Base-by-base conservation (phyloP, 2,329 filamentous ascomycete species). In the Nothophoma quercina region DNA sequence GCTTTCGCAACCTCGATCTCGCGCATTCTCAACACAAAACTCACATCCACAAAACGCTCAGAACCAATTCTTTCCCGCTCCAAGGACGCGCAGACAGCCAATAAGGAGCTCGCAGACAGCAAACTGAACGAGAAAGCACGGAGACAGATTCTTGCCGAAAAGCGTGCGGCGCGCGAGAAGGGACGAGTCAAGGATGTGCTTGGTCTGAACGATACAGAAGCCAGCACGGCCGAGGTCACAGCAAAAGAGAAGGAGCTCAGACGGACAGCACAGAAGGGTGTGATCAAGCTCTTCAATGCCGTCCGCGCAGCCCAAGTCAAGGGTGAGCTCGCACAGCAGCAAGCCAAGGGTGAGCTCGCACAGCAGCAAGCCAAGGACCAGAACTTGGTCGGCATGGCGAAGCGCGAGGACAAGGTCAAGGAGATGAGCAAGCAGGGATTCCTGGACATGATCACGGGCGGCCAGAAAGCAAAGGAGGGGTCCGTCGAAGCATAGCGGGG, bases 381-480 rank as follows among this genome's bases (percentile, higher is more conserved):
- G 55, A 90, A 91, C 3, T 80, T 96, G 0, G 83, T 96, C 25
- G 93, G 93, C 1, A 86, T 91, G 68, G 84, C 83, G 56, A 86
- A 89, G 74, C 85, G 91, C 60, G 89, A 96, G 76, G 91, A 96
- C 77, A 92, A 89, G 78, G 83, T 96, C 44, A 95, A 91, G 61
- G 93, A 98, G 81, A 95, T 99, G 88, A 96, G 89, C 74, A 96
- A 96, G 79, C 90, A 97, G 78, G 93, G 93, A 0, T 99, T 98
- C 78, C 76, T 99, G 73, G 93, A 98, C 56, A 77, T 98, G 73
- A 96, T 99, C 71, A 81, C 81, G 33, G 80, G 82, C 12, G 79
- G 84, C 70, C 75, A 82, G 60, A 71, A 77, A 69, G 50, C 32
- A 5, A 70, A 69, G 56, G 68, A 68, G 51, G 62, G 52, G 29